Base-by-base conservation (phyloP, 2,329 filamentous ascomycete species). In the Pseudocercospora musae region DNA sequence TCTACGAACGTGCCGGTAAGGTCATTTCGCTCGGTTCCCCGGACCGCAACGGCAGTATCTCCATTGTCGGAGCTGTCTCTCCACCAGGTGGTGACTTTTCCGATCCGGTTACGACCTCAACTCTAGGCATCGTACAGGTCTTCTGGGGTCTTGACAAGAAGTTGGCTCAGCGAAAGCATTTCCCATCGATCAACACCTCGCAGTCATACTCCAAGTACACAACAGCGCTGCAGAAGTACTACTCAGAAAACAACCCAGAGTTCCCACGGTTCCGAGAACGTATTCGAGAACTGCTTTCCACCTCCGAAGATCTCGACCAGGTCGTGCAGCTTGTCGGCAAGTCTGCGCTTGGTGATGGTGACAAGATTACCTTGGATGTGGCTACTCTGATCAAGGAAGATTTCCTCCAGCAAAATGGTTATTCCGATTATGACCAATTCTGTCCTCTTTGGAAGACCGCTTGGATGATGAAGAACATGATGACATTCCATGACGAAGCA, bases 101-200 rank as follows among this genome's bases (percentile, higher is more conserved):
- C 50, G 95, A 99, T 80, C 95, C 95, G 20, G 95, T 99, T 74
- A 99, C 95, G 13, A 91, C 87, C 64, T 90, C 91, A 69, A 99
- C 95, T 20, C 88, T 99, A 53, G 87, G 90, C 86, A 99, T 99
- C 75, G 95, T 99, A 73, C 95, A 99, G 78, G 95, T 99, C 71
- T 99, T 99, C 83, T 99, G 95, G 95, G 95, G 95, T 85, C 86
- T 98, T 56, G 95, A 99, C 84, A 98, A 99, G 89, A 98, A 98
- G 84, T 89, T 99, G 64, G 95, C 95, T 21, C 95, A 98, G 81
- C 89, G 95, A 73, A 99, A 99, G 82, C 95, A 99, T 80, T 99
- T 99, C 85, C 95, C 95, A 5, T 97, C 93, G 31, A 93, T 99
- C 83, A 99, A 99, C 84, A 98, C 95, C 8, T 87, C 87, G 20